Conservation (phyloP, 305 asterid species). For the Rubia peregrina region DNA sequence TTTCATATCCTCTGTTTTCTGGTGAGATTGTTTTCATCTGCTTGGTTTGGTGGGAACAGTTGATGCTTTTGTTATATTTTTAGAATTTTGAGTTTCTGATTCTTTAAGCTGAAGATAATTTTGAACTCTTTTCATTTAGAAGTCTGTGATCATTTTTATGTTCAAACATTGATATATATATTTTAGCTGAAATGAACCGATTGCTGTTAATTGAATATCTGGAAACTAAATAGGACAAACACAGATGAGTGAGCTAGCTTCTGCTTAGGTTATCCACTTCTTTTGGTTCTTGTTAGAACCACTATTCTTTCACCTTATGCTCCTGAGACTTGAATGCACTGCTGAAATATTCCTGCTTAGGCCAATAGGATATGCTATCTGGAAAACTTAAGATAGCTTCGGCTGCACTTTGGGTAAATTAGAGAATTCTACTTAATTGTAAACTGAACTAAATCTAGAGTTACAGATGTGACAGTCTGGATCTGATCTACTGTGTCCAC, state of each 20-base stretch:
- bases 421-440: neutral
- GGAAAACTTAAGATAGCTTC: neutral
- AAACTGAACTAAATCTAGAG: neutral
- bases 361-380: neutral
- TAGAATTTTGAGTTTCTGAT: neutral
- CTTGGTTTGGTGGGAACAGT: neutral
- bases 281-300: neutral
- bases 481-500: neutral
- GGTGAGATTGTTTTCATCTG: neutral
- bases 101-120: neutral
- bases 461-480: neutral
- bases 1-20: neutral
- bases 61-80: too few relatives aligned
- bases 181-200: neutral
- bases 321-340: neutral
- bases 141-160: neutral
- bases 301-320: neutral
- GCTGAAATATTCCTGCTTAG: neutral
- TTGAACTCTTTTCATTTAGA: neutral
- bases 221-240: neutral
- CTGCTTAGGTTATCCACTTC: neutral
- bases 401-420: neutral
- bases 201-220: neutral
- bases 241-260: neutral
- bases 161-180: neutral